Percentiles rank a stretch among this genome's conserved stretches.
These are phyloP conservation scores for Podila clonocystis DNA, from an alignment of 192 early-diverging fungal species.

Conservation along the genomic window DNA sequence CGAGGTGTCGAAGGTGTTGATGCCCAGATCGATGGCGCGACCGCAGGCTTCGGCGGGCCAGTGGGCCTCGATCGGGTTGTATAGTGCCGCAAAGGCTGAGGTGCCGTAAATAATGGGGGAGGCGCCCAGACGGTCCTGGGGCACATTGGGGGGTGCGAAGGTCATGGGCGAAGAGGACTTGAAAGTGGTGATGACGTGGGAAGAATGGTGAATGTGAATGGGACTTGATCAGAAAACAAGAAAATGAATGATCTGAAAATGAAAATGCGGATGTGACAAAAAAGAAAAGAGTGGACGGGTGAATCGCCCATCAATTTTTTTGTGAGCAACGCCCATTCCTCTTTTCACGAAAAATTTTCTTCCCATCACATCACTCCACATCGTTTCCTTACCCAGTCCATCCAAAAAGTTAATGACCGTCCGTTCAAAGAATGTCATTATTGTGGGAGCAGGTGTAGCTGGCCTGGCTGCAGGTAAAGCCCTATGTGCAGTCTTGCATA, in stretches of 20 bases:
- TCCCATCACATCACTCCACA: background rate
- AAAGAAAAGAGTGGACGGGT: constrained; percentile 2
- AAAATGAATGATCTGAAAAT: background rate
- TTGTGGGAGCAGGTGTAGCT: constrained; percentile 42
- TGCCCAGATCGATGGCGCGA: constrained; percentile 63
- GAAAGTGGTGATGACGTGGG: background rate
- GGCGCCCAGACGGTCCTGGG: constrained; percentile 44
- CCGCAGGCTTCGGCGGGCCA: constrained; percentile 57
- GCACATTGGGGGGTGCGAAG: constrained; percentile 7
- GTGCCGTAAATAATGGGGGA: constrained; percentile 65
- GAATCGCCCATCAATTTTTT: background rate
- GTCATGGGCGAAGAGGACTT: background rate
- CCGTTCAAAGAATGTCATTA: constrained; percentile 12
- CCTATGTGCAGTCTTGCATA: too few relatives aligned
- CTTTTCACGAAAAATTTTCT: background rate
- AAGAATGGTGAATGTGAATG: background rate
- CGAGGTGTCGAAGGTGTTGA: constrained; percentile 78
- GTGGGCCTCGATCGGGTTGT: constrained; percentile 57
- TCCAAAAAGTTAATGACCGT: constrained; percentile 4
- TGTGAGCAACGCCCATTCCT: background rate
- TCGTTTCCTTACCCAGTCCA: background rate
- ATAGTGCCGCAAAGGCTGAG: constrained; percentile 58
- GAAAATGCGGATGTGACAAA: background rate
- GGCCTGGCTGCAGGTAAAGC: constrained; percentile 33
- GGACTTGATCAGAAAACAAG: background rate